A percentile compares a stretch with the other conserved stretches of the same genome.
Evolutionary conservation across 805 yeast species (phyloP).

Genomic region (Candida palmyrensis): DNA sequence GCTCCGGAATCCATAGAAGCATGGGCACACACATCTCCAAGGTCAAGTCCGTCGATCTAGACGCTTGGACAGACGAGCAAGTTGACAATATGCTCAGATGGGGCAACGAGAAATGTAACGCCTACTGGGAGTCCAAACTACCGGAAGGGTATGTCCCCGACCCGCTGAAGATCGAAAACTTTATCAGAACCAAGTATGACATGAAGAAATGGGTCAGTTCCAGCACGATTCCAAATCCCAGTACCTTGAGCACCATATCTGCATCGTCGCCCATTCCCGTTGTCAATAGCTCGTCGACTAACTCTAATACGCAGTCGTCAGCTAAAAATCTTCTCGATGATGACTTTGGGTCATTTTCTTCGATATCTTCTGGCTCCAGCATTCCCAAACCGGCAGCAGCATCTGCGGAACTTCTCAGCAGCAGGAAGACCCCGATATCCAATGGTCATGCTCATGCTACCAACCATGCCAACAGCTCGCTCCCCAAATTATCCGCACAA

Average conservation of each 20-base stretch:
- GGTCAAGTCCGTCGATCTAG: constrained; percentile 91
- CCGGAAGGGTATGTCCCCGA: constrained; percentile 73
- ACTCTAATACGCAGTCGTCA: not conserved
- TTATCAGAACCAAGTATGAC: constrained; percentile 89
- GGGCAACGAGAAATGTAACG: constrained; percentile 81
- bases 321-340: constrained; percentile 27
- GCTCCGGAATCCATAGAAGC: constrained; percentile 93
- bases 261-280: not conserved
- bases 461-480: not conserved
- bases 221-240: constrained; percentile 56
- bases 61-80: constrained; percentile 95
- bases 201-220: constrained; percentile 77
- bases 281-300: not conserved
- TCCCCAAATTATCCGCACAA: constrained; percentile 5
- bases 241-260: constrained; percentile 18
- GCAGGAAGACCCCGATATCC: constrained; percentile 4
- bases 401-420: constrained; percentile 8
- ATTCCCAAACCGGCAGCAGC: constrained; percentile 7
- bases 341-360: constrained; percentile 37
- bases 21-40: constrained; percentile 94
- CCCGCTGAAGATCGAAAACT: constrained; percentile 78
- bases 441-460: too few species aligned
- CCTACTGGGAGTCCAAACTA: constrained; percentile 78
- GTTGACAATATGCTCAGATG: constrained; percentile 73
- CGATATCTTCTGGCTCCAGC: constrained; percentile 16